Conservation (phyloP, 257 asterid genomes). For the Solanum paucissectum region DNA sequence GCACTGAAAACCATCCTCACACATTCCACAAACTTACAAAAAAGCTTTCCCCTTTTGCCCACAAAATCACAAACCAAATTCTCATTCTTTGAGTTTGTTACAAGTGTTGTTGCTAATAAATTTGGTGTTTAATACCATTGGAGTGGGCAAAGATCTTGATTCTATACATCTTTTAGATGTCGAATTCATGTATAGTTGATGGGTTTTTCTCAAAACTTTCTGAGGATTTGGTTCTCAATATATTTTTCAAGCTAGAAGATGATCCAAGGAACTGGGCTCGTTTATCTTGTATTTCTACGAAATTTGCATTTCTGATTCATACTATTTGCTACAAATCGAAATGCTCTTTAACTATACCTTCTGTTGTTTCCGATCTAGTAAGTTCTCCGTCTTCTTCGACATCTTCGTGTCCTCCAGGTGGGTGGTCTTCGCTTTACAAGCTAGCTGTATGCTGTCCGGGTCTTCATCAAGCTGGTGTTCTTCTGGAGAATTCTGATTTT, state of each 20-base stretch:
- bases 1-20: not conserved
- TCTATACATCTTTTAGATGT: slow-evolving; percentile 21
- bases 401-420: slow-evolving; percentile 23
- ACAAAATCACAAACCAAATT: not conserved
- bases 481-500: slow-evolving; percentile 80
- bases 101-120: not conserved
- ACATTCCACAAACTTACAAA: not conserved
- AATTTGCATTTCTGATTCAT: slow-evolving; percentile 54
- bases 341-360: slow-evolving; percentile 57
- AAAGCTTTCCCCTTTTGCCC: not conserved
- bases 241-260: slow-evolving; percentile 62
- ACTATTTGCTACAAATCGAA: slow-evolving; percentile 55
- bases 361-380: slow-evolving; percentile 74
- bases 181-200: not conserved
- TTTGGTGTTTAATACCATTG: not conserved
- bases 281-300: slow-evolving; percentile 72
- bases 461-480: slow-evolving; percentile 71
- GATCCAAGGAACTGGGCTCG: slow-evolving; percentile 90
- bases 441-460: slow-evolving; percentile 90
- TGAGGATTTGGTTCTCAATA: slow-evolving; percentile 72
- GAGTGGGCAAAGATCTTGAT: not conserved
- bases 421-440: slow-evolving; percentile 82
- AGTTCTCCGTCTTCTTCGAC: slow-evolving; percentile 4
- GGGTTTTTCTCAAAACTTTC: slow-evolving; percentile 52
- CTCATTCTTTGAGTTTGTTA: not conserved